Conservation (phyloP, 768 basidiomycete species). For the Boletus coccyginus region DNA sequence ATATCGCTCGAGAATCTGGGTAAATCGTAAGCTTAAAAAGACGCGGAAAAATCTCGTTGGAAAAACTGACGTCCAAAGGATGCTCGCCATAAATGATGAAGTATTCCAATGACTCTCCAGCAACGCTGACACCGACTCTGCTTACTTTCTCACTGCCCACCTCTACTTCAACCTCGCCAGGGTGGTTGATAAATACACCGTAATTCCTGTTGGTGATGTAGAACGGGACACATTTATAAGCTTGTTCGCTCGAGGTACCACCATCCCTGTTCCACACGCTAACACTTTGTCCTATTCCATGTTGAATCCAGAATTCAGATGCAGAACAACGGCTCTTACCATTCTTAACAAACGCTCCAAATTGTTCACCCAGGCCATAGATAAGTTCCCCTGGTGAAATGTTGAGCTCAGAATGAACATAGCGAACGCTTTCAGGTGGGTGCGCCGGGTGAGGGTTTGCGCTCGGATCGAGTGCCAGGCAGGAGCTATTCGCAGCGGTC, state of each 20-base stretch:
- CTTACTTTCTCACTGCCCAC: conserved; percentile 64
- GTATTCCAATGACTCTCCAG: conserved; percentile 63
- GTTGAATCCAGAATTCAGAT: conserved; percentile 13
- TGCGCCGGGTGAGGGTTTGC: conserved; percentile 53
- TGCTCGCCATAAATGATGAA: conserved; percentile 70
- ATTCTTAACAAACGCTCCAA: conserved; percentile 74
- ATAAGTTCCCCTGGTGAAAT: conserved; percentile 68
- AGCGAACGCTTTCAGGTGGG: conserved; percentile 43
- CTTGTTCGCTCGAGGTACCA: conserved; percentile 67
- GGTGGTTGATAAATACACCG: conserved; percentile 74
- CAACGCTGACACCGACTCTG: conserved; percentile 62
- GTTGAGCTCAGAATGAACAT: conserved; percentile 57
- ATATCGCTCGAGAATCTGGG: conserved; percentile 19
- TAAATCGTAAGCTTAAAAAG: background rate
- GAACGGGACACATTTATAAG: conserved; percentile 67
- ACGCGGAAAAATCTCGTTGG: background rate
- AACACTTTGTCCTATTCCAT: conserved; percentile 47
- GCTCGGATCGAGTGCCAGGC: conserved; percentile 52
- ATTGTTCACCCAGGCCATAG: conserved; percentile 75
- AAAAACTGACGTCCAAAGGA: conserved; percentile 46
- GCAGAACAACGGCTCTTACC: conserved; percentile 41
- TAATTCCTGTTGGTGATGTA: conserved; percentile 70
- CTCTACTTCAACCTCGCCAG: conserved; percentile 75
- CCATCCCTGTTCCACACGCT: conserved; percentile 76
- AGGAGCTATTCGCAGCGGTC: conserved; percentile 54